Percentiles rank a stretch among this genome's conserved stretches.
phyloP scores from a whole-genome alignment of 2,329 filamentous ascomycete species.

The Exserohilum turcica region DNA sequence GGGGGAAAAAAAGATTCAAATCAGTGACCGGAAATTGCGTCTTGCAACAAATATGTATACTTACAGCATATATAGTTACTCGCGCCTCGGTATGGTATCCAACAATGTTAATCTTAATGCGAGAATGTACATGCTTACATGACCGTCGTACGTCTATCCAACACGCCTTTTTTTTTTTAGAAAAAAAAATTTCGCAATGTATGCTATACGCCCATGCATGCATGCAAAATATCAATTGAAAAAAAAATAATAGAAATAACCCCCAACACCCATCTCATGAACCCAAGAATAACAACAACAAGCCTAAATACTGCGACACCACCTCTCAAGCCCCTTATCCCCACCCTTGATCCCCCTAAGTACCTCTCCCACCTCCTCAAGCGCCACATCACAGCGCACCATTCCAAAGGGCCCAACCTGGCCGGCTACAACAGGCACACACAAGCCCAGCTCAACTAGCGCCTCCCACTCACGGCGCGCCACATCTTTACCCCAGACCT shows the following conservation, averaged over 20 bases:
- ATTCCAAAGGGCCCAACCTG: slow-evolving; percentile 48
- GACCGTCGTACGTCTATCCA: too few species aligned
- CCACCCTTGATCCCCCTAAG: slow-evolving; percentile 48
- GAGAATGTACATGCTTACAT: too few species aligned
- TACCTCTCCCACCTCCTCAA: slow-evolving; percentile 76
- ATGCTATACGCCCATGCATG: background rate
- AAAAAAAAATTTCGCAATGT: background rate
- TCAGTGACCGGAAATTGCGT: too few species aligned
- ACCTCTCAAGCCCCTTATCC: slow-evolving; percentile 65
- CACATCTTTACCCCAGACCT: slow-evolving; percentile 77
- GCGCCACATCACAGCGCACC: slow-evolving; percentile 72
- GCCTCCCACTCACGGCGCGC: slow-evolving; percentile 77
- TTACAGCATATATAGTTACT: background rate
- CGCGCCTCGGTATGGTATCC: background rate
- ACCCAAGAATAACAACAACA: background rate
- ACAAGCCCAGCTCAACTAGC: slow-evolving; percentile 68
- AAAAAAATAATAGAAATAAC: background rate
- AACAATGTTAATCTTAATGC: background rate
- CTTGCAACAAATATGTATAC: background rate
- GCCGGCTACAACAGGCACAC: slow-evolving; percentile 62
- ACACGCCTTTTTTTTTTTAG: background rate
- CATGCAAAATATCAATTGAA: background rate
- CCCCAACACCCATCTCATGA: background rate
- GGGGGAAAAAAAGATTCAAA: background rate
- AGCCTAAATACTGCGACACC: slow-evolving; percentile 61